Evolutionary conservation across 805 yeast genomes (phyloP).

Genomic region (Kluyveromyces lactis): DNA sequence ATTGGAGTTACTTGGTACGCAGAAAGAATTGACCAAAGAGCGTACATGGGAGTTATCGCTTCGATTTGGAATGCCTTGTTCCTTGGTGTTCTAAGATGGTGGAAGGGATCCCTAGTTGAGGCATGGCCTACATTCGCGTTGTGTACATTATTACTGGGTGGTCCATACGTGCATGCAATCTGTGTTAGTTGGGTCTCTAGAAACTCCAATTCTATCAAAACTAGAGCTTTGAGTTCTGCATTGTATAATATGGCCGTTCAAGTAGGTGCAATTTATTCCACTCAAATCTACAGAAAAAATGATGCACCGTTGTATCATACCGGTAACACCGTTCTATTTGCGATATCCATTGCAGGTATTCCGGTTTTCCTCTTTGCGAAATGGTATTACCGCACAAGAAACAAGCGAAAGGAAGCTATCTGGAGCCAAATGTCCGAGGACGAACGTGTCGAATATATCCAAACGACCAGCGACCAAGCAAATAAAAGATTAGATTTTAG

Average conservation of each 20-base stretch:
- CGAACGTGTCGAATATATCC: slow-evolving; percentile 41
- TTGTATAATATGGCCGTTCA: slow-evolving; percentile 59
- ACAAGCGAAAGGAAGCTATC: slow-evolving; percentile 33
- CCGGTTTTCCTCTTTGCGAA: slow-evolving; percentile 20
- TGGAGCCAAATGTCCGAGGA: slow-evolving; percentile 46
- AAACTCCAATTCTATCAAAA: slow-evolving; percentile 52
- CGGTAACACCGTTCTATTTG: slow-evolving; percentile 44
- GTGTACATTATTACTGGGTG: slow-evolving; percentile 29
- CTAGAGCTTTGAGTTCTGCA: slow-evolving; percentile 57
- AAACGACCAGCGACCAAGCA: slow-evolving; percentile 43
- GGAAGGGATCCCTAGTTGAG: slow-evolving; percentile 31
- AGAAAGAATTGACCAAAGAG: slow-evolving; percentile 28
- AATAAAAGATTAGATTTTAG: slow-evolving; percentile 49
- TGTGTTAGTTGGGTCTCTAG: slow-evolving; percentile 52
- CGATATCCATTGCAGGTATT: slow-evolving; percentile 27
- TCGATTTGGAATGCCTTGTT: slow-evolving; percentile 31
- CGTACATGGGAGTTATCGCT: slow-evolving; percentile 20
- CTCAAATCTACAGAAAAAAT: slow-evolving; percentile 46
- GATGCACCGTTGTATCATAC: slow-evolving; percentile 52
- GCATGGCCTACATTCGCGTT: slow-evolving; percentile 35
- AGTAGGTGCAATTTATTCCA: slow-evolving; percentile 44
- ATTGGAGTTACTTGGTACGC: slow-evolving; percentile 32
- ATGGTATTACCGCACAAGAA: slow-evolving; percentile 29
- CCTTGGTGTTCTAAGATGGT: slow-evolving; percentile 29
- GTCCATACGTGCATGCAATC: slow-evolving; percentile 43